A percentile compares a stretch with the other conserved stretches of the same genome.
phyloP scores from a whole-genome alignment of 345 rosid genomes.

The Pelargonium nanum region DNA sequence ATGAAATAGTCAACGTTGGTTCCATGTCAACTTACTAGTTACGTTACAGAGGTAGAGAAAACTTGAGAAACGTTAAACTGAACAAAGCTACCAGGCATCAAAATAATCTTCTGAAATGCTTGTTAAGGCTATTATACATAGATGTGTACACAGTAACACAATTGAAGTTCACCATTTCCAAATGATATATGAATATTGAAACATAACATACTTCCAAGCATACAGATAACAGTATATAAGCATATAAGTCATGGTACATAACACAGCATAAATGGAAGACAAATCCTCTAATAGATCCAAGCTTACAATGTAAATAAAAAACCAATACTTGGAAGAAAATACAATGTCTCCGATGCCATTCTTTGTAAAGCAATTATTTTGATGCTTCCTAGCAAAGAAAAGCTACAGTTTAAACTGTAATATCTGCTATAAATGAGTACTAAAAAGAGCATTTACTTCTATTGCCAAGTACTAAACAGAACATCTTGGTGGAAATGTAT shows the following conservation, averaged over 20 bases:
- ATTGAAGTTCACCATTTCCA: too few relatives aligned
- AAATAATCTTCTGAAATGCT: background rate
- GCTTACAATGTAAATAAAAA: background rate
- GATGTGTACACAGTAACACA: too few relatives aligned
- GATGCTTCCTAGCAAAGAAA: background rate
- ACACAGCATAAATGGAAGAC: background rate
- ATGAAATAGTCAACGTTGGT: background rate
- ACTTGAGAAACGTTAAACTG: background rate
- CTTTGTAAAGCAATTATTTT: background rate
- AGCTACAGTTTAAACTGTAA: background rate
- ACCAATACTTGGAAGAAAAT: background rate
- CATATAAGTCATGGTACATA: background rate
- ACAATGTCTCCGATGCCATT: background rate
- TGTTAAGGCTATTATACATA: background rate
- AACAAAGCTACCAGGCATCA: background rate
- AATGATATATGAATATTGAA: too few relatives aligned
- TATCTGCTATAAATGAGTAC: background rate
- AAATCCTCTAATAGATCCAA: background rate
- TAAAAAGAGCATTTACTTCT: background rate
- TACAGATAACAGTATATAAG: background rate
- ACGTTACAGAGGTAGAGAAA: background rate
- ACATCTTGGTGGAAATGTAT: background rate
- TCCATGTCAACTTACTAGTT: background rate
- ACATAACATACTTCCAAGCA: background rate
- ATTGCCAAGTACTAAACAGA: background rate